Percentiles rank a stretch among this genome's conserved stretches.
Conservation (phyloP, 352 stramenopile genomes). For the Phytophthora capsici region DNA sequence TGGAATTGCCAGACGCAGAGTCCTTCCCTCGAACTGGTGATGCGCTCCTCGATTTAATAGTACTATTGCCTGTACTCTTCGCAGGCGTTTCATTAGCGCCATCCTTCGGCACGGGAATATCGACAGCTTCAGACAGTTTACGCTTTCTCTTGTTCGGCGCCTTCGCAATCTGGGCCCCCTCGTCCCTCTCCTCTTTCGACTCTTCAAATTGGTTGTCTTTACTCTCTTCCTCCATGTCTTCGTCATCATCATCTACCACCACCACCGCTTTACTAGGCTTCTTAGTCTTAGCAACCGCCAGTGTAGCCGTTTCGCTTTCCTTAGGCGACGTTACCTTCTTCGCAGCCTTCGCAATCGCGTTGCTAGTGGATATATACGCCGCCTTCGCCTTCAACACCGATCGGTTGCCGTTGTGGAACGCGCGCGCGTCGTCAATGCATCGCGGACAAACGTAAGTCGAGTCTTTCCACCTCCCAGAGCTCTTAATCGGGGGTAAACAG, state of each 20-base stretch:
- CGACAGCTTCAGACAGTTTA: slow-evolving; percentile 39
- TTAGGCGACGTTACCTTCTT: slow-evolving; percentile 34
- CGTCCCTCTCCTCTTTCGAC: slow-evolving; percentile 16
- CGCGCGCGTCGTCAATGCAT: slow-evolving; percentile 79
- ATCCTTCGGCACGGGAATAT: slow-evolving; percentile 30
- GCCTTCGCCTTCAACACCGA: slow-evolving; percentile 56
- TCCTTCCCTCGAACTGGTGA: slow-evolving; percentile 1
- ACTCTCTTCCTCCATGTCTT: slow-evolving; percentile 41
- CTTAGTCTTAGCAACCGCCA: slow-evolving; percentile 33
- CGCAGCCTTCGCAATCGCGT: slow-evolving; percentile 31
- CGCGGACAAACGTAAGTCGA: slow-evolving; percentile 85
- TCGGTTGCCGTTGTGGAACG: slow-evolving; percentile 72
- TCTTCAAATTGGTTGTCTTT: slow-evolving; percentile 3
- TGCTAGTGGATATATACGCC: slow-evolving; percentile 40
- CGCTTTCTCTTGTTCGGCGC: slow-evolving; percentile 46
- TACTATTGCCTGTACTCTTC: not conserved
- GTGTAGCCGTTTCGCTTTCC: slow-evolving; percentile 23
- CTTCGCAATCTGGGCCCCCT: slow-evolving; percentile 15
- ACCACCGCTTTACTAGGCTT: slow-evolving; percentile 41
- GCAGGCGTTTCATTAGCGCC: slow-evolving; percentile 11
- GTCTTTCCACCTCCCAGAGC: slow-evolving; percentile 83
- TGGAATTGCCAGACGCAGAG: not conserved
- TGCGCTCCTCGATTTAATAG: not conserved
- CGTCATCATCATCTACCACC: slow-evolving; percentile 37
- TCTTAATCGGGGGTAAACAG: slow-evolving; percentile 86